Conservation (phyloP, 2,329 filamentous ascomycete species). For the Tolypocladium guangdongense region DNA sequence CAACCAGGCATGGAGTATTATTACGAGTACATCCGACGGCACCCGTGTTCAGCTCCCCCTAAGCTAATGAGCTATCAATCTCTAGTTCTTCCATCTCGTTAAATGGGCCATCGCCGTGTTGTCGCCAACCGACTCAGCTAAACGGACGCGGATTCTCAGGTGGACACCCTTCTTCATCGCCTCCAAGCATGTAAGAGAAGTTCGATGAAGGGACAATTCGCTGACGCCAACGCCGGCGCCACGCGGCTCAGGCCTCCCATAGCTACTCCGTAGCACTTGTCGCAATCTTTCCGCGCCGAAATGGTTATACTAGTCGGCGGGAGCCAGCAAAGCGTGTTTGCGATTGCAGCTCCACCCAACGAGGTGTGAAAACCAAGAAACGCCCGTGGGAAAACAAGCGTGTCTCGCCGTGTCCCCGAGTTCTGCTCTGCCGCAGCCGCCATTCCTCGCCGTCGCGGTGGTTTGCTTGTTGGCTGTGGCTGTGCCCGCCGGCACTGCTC, state of each 20-base stretch:
- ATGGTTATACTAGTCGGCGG: neutral
- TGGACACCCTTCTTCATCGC: neutral
- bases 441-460: neutral
- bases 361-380: neutral
- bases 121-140: too few relatives aligned
- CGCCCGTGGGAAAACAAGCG: neutral
- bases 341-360: neutral
- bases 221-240: neutral
- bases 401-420: neutral
- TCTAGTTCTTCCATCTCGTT: too few relatives aligned
- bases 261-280: too few relatives aligned
- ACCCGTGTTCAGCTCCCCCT: neutral
- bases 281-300: too few relatives aligned
- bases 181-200: neutral
- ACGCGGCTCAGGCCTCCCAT: neutral
- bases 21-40: neutral
- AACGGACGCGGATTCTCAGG: neutral
- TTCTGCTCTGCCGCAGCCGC: neutral
- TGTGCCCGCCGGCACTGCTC: neutral
- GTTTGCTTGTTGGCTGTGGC: neutral
- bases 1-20: neutral
- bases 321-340: neutral
- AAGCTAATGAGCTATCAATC: neutral
- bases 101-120: too few relatives aligned
- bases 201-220: neutral